Base-by-base conservation (phyloP, 2,329 filamentous ascomycete genomes). In the Diaporthe batatas region DNA sequence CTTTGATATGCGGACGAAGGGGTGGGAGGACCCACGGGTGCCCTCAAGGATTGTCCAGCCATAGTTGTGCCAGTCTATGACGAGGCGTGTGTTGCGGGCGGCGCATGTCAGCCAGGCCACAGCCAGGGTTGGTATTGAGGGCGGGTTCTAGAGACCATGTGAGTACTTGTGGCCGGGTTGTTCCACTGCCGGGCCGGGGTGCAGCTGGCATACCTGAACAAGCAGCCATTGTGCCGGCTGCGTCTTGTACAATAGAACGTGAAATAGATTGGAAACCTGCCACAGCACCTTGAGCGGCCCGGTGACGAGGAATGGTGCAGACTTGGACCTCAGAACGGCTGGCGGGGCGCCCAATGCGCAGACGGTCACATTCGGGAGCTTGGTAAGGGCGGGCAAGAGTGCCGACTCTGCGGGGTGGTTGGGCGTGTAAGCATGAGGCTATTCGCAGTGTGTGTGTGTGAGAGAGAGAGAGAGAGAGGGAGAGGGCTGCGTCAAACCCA, bases 41-140 rank as follows among this genome's bases (percentile, higher is more conserved):
- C 89, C 86, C 6, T 89, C 93, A 4, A 99, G 90, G 77, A 99
- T 97, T 11, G 94, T 96, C 87, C 96, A 98, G 77, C 96, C 96
- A 82, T 98, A 98, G 83, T 99, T 99, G 85, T 99, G 96, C 96
- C 96, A 99, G 85, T 99, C 96, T 71, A 98, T 93, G 74, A 98
- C 87, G 5, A 99, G 88, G 72, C 90, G 90, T 51, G 94, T 97
- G 77, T 94, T 92, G 65, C 96, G 92, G 67, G 97, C 81, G 77
- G 91, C 89, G 78, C 93, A 94, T 62, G 94, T 87, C 4, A 95
- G 75, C 29, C 91, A 86, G 21, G 94, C 93, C 49, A 98, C 86
- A 68, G 92, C 89, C 29, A 99, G 89, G 0, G 95, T 97, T 0
- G 96, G 96, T 73, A 98, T 98, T 0, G 96, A 96, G 0, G 96